Percentiles rank a stretch among this genome's conserved stretches.
Evolutionary conservation across 805 yeast species (phyloP).

Genomic region (Spathaspora boniae): DNA sequence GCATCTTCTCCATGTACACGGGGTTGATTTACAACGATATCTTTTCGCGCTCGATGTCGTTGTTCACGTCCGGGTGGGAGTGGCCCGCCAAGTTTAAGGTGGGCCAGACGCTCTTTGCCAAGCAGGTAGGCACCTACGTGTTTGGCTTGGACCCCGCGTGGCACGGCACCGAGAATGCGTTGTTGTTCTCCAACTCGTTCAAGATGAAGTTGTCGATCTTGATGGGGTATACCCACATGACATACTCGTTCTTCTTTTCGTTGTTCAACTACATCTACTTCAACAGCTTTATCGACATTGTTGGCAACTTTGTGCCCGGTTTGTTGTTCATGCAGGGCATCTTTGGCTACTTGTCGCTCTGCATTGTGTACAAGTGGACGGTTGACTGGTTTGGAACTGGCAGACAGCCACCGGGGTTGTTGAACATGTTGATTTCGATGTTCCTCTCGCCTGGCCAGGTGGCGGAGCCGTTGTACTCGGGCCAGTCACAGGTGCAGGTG

Average conservation of each 20-base stretch:
- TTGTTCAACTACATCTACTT: conserved; percentile 72
- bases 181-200: conserved; percentile 89
- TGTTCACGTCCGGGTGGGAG: conserved; percentile 87
- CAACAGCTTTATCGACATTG: conserved; percentile 70
- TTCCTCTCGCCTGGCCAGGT: conserved; percentile 88
- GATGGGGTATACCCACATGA: conserved; percentile 94
- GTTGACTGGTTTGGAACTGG: conserved; percentile 82
- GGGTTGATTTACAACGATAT: conserved; percentile 92
- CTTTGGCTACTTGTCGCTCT: conserved; percentile 84
- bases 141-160: conserved; percentile 92
- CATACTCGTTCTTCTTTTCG: conserved; percentile 82
- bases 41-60: conserved; percentile 85
- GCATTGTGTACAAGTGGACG: conserved; percentile 91
- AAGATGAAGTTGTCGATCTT: conserved; percentile 95
- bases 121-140: conserved; percentile 64
- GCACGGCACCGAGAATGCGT: conserved; percentile 95
- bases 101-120: conserved; percentile 70
- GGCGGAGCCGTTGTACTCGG: conserved; percentile 74
- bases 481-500: conserved; percentile 76
- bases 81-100: conserved; percentile 77
- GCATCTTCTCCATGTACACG: conserved; percentile 90
- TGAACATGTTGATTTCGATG: conserved; percentile 95
- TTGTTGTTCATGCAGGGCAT: conserved; percentile 93
- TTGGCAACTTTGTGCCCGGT: conserved; percentile 94
- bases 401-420: conserved; percentile 84